Evolutionary conservation across 2,329 filamentous ascomycete genomes (phyloP).

Genomic region (Cladosporium halotolerans): DNA sequence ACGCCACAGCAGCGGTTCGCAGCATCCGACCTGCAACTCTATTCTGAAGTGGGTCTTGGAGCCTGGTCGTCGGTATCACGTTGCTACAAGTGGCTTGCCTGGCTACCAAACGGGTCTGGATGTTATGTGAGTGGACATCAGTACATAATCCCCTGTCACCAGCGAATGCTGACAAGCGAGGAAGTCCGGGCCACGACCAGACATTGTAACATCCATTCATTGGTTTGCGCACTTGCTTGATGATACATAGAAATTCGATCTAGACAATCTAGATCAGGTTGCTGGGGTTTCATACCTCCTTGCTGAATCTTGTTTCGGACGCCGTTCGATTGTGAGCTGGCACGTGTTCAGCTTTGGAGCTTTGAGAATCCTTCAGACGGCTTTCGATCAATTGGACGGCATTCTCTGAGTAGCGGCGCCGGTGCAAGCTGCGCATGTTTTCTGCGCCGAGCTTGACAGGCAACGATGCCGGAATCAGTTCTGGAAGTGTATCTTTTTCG

Average conservation of each 20-base stretch:
- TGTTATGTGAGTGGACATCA: neutral
- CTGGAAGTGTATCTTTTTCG: slow-evolving; percentile 15
- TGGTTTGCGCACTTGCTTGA: neutral
- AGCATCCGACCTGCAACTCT: slow-evolving; percentile 11
- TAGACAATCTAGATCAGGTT: neutral
- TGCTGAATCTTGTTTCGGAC: slow-evolving; percentile 9
- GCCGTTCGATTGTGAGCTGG: slow-evolving; percentile 1
- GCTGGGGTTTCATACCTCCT: slow-evolving; percentile 1
- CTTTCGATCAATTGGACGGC: slow-evolving; percentile 15
- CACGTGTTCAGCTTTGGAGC: neutral
- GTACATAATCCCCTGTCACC: neutral
- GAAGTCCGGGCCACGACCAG: neutral
- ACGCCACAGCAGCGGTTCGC: slow-evolving; percentile 10
- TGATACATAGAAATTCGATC: neutral
- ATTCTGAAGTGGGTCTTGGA: slow-evolving; percentile 2
- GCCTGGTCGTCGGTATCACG: slow-evolving; percentile 6
- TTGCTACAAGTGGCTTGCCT: neutral
- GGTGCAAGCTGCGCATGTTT: slow-evolving; percentile 9
- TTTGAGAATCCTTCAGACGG: neutral
- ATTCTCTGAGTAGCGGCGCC: slow-evolving; percentile 25
- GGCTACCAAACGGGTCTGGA: neutral
- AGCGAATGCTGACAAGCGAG: slow-evolving; percentile 5
- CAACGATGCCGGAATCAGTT: slow-evolving; percentile 10
- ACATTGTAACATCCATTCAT: neutral
- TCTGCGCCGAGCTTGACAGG: slow-evolving; percentile 14